Base-by-base conservation (phyloP, 441 rosid species). In the Gossypium gossypioides region DNA sequence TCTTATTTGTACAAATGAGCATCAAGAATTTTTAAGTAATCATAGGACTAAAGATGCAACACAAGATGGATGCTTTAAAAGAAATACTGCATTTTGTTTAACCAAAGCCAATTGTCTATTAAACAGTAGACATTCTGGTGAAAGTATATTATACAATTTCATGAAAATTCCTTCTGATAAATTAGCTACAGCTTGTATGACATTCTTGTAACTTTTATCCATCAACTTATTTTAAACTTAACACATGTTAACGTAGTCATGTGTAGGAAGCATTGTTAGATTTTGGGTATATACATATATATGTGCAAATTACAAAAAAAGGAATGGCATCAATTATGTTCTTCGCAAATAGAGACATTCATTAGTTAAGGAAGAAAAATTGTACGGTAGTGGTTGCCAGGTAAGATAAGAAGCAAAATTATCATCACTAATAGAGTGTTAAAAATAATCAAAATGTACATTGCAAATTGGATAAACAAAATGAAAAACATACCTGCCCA, bases 401-500 rank as follows among this genome's bases (percentile, higher is more conserved):
- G 37, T 65, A 18, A 66, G 32, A 48, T 66, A 24, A 48, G 34
- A 46, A 66, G 34, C n/a, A 65, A 42, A 1, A 25, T n/a, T 66
- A 15, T 15, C 57, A 66, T 7, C 12, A 24, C 42, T 51, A 27
- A 51, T 19, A 50, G 22, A 63, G 42, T 1, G 2, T 25, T 48
- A 48, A 34, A 59, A n/a, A 46, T 4, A 61, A 29, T 42, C 29
- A 24, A 34, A 59, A 18, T 57, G 19, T 5, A 32, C 3, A 29
- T 55, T 56, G 60, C 16, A 51, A 34, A 42, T 56, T 62, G 59
- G 32, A 32, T 4, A 55, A 15, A n/a, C 0, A 34, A 74, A 59
- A 74, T 46, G 56, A 57, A 55, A 48, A 52, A 61, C 63, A 65
- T 80, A 91, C 98, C 97, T 93, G 97, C 61, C 98, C 98, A 75